Conservation (phyloP, 805 yeast species). For the Geotrichum ghanense region DNA sequence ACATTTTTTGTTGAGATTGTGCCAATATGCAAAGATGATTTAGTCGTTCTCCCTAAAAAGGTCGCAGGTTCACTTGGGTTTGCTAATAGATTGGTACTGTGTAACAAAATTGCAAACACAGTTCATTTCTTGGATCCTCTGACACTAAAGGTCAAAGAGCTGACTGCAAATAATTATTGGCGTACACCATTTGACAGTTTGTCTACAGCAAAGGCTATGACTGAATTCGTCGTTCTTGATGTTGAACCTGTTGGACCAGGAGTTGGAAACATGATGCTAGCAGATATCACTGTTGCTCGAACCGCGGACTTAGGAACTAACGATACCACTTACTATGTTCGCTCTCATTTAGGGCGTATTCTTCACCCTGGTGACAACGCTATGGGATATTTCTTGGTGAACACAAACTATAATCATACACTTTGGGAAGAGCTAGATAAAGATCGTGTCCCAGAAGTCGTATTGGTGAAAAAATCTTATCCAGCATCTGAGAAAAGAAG, state of each 20-base stretch:
- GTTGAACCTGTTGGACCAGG: conserved; percentile 59
- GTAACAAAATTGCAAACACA: conserved; percentile 73
- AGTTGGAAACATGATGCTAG: conserved; percentile 67
- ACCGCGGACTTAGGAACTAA: conserved; percentile 79
- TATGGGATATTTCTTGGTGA: conserved; percentile 77
- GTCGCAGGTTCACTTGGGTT: conserved; percentile 77
- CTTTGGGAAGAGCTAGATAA: conserved; percentile 62
- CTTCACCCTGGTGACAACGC: conserved; percentile 95
- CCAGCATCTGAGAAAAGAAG: conserved; percentile 63
- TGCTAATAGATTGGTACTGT: conserved; percentile 68
- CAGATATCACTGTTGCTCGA: conserved; percentile 87
- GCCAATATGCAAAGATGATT: conserved; percentile 94
- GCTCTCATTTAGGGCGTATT: conserved; percentile 89
- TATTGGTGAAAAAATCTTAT: conserved; percentile 81
- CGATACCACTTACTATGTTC: conserved; percentile 69
- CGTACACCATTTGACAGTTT: conserved; percentile 69
- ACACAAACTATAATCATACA: conserved; percentile 81
- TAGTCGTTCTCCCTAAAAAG: conserved; percentile 82
- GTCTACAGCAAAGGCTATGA: conserved; percentile 54
- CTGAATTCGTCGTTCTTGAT: conserved; percentile 83
- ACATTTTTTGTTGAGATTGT: conserved; percentile 88
- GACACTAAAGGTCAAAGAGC: conserved; percentile 67
- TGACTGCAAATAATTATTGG: conserved; percentile 67
- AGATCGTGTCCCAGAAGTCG: conserved; percentile 68
- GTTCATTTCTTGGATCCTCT: conserved; percentile 80